These are phyloP conservation scores for Clitoria ternatea DNA, from an alignment of 306 rosid genomes.

Conservation along the genomic window DNA sequence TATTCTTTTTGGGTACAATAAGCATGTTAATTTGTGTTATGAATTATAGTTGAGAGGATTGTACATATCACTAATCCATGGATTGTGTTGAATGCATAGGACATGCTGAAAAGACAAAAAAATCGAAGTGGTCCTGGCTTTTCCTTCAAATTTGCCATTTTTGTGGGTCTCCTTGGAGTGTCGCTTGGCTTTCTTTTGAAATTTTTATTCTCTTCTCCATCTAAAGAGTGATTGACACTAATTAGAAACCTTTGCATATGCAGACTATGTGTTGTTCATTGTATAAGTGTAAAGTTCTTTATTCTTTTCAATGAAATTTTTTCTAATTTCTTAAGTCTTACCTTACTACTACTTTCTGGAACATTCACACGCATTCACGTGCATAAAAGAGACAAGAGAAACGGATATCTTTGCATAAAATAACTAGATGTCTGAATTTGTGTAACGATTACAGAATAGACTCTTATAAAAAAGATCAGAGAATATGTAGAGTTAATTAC, in stretches of 20 bases:
- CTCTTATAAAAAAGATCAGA: too few relatives aligned
- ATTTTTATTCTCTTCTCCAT: conserved; percentile 59
- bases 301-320: conserved; percentile 29
- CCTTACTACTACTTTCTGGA: neutral
- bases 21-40: too few relatives aligned
- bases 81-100: conserved; percentile 38
- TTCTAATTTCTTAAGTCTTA: neutral
- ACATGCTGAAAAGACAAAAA: conserved; percentile 62
- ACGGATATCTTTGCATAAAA: too few relatives aligned
- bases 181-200: conserved; percentile 81
- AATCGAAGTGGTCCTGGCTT: conserved; percentile 58
- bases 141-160: conserved; percentile 63
- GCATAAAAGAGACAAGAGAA: neutral
- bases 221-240: conserved; percentile 39
- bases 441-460: too few relatives aligned
- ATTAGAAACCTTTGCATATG: conserved; percentile 22
- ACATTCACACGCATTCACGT: neutral
- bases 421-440: too few relatives aligned
- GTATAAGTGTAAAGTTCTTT: conserved; percentile 34
- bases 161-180: conserved; percentile 77
- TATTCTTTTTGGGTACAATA: neutral
- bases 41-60: neutral
- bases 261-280: conserved; percentile 20
- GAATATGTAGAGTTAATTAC: too few relatives aligned
- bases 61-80: neutral